Evolutionary conservation across 2,329 filamentous ascomycete genomes (phyloP).

Genomic region (Aspergillus glaucus): DNA sequence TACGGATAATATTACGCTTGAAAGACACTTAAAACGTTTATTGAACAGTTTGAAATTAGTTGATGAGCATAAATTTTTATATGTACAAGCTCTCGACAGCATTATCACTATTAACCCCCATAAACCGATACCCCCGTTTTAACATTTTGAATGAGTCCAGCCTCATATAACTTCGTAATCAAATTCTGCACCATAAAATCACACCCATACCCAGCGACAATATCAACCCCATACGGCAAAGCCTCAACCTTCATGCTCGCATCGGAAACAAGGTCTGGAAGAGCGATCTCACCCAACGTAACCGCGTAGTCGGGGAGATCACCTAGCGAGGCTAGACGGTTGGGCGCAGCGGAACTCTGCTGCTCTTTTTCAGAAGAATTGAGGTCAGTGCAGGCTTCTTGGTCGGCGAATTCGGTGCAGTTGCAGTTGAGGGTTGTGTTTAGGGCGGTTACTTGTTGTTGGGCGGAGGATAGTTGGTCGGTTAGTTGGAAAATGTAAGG

Average conservation of each 20-base stretch:
- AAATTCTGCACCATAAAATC: conserved; percentile 10
- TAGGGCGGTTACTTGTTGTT: background rate
- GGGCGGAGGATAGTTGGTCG: background rate
- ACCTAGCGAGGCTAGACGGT: background rate
- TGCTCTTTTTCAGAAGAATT: background rate
- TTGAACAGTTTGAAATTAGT: no score
- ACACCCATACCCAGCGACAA: conserved; percentile 10
- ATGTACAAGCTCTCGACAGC: no score
- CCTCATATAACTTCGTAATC: conserved; percentile 6
- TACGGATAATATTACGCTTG: no score
- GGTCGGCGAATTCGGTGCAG: background rate
- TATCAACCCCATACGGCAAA: conserved; percentile 5
- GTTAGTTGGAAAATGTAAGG: background rate
- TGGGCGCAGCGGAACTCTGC: background rate
- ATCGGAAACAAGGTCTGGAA: background rate
- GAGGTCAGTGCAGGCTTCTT: background rate
- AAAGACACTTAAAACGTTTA: no score
- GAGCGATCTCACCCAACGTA: background rate
- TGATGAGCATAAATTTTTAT: no score
- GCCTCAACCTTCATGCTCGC: conserved; percentile 3
- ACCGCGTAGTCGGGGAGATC: background rate
- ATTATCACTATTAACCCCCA: background rate
- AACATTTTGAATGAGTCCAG: conserved; percentile 4
- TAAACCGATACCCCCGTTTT: conserved; percentile 3
- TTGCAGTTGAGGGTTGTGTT: background rate